phyloP scores from a whole-genome alignment of 2,329 filamentous ascomycete species.

The Pleurostoma richardsiae region DNA sequence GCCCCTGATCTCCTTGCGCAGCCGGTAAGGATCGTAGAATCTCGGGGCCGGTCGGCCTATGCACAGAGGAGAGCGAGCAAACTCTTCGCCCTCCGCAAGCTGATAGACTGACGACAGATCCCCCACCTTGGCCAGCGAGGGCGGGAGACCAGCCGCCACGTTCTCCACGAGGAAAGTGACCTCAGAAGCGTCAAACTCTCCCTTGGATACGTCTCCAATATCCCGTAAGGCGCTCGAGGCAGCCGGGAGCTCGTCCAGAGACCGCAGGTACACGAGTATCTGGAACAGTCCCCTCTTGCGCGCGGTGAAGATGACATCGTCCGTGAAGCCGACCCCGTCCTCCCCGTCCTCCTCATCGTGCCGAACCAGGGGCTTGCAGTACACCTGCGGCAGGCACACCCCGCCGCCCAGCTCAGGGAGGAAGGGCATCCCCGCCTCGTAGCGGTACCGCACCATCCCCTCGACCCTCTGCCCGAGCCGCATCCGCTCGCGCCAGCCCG shows the following conservation, averaged over 20 bases:
- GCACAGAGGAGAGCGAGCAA: too few relatives aligned
- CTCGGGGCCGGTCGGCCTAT: too few relatives aligned
- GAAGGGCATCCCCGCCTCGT: not conserved
- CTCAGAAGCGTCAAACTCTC: too few relatives aligned
- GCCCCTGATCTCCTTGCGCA: too few relatives aligned
- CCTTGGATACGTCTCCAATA: too few relatives aligned
- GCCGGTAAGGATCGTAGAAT: too few relatives aligned
- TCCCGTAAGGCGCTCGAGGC: too few relatives aligned
- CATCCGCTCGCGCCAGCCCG: not conserved
- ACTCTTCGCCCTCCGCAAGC: too few relatives aligned
- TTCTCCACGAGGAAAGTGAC: too few relatives aligned
- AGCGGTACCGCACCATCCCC: not conserved
- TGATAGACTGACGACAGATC: too few relatives aligned
- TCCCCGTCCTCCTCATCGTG: not conserved
- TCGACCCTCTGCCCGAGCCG: not conserved
- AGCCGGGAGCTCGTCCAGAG: not conserved
- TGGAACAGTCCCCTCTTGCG: not conserved
- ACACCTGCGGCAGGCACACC: not conserved
- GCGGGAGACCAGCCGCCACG: too few relatives aligned
- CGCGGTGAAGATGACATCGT: not conserved
- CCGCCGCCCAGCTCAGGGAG: not conserved
- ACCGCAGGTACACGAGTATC: not conserved
- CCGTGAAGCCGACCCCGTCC: not conserved
- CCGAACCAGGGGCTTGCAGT: not conserved
- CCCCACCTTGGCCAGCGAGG: too few relatives aligned